Evolutionary conservation across 805 yeast species (phyloP), one percentile per base, ranked within the genome.

Genomic region (Starmera pachycereana): DNA sequence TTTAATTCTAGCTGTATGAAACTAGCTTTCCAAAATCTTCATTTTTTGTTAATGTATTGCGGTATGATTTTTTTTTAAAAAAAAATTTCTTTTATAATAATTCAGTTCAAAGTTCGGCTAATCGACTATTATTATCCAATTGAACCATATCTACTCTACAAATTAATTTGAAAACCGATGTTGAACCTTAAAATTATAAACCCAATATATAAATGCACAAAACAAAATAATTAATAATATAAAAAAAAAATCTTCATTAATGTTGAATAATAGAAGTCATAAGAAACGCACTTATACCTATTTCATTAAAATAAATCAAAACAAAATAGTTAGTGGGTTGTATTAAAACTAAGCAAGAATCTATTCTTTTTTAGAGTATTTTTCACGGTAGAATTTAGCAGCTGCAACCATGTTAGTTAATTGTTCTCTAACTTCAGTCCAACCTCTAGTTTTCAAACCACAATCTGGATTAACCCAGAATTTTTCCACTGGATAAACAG

Each of bases 381-480:
- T 68, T 58, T 68, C 76, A 66, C 94, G 85, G 95, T 75, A 90
- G 71, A 76, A 78, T 78, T 92, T 90, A 62, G 97, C 97, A 63
- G 98, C 97, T 55, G 84, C 92, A 66, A 92, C 97, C 98, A 92
- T 92, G 74, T 92, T 85, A 68, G 95, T 85, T 71, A 92, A 81
- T 61, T 95, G 87, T 63, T 81, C 88, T 65, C 72, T 87, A 59
- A 90, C 86, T 79, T 92, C 98, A 58, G 84, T 87, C 98, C 98
- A 92, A 58, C 95, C 96, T 82, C 98, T 89, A 68, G 98, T 92
- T 85, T 92, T 92, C 70, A 92, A 81, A 80, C 98, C 98, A 81
- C 98, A 92, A 76, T 92, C 98, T 63, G 98, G 98, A 94, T 92
- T 92, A 65, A 92, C 95, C 98, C 98, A 92, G 80, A 92, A 85